These are phyloP conservation scores for Talaromyces sp. DNA, from an alignment of 2,329 filamentous ascomycete species.

Conservation along the genomic window DNA sequence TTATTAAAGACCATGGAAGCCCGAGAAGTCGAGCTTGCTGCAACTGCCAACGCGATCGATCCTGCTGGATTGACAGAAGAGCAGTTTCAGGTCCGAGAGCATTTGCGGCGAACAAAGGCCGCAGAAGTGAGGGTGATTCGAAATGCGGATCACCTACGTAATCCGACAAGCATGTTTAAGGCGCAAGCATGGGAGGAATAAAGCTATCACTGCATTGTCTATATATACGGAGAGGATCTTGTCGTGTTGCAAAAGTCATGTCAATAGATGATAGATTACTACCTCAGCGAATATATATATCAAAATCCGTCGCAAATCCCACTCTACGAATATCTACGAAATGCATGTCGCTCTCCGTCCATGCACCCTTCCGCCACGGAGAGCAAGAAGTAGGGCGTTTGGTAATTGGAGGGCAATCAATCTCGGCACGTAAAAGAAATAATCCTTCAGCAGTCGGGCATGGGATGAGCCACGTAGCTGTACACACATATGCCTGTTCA, in stretches of 20 bases:
- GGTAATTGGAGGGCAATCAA: constrained; percentile 50
- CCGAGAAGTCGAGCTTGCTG: constrained; percentile 64
- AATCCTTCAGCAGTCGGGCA: constrained; percentile 67
- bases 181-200: constrained; percentile 46
- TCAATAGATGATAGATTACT: background rate
- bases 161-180: constrained; percentile 64
- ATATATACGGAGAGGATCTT: background rate
- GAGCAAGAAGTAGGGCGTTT: constrained; percentile 45
- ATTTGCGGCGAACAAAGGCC: constrained; percentile 75
- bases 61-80: constrained; percentile 29
- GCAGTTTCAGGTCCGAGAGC: constrained; percentile 56
- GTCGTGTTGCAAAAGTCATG: background rate
- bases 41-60: constrained; percentile 25
- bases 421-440: constrained; percentile 63
- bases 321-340: constrained; percentile 10
- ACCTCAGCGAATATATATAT: background rate
- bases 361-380: constrained; percentile 48
- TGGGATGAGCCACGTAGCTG: constrained; percentile 60
- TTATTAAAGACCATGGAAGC: constrained; percentile 65
- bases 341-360: constrained; percentile 47
- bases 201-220: background rate
- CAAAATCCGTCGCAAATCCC: background rate
- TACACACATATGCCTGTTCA: constrained; percentile 67
- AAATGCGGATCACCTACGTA: constrained; percentile 66
- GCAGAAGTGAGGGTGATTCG: constrained; percentile 82